Evolutionary conservation across 2,329 filamentous ascomycete genomes (phyloP).

Genomic region (Aspergillus udagawae): DNA sequence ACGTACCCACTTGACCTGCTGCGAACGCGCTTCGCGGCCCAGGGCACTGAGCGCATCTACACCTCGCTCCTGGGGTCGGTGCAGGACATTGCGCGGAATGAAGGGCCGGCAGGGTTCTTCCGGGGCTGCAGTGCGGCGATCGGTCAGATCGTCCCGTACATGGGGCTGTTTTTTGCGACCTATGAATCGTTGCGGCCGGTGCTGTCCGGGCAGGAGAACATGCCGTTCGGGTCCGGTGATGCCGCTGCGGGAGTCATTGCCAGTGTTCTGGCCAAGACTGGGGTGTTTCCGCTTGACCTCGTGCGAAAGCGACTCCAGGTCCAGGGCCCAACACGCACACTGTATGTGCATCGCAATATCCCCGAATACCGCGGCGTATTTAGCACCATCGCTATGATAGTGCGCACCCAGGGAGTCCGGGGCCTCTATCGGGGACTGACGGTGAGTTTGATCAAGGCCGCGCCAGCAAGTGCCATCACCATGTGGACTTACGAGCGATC

Average conservation of each 20-base stretch:
- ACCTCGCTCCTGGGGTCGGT: conserved; percentile 65
- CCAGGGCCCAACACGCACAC: conserved; percentile 76
- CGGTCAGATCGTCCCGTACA: conserved; percentile 87
- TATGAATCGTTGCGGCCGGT: conserved; percentile 73
- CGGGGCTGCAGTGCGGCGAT: conserved; percentile 78
- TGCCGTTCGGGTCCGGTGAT: conserved; percentile 74
- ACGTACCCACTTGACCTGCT: conserved; percentile 94
- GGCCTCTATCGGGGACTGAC: conserved; percentile 85
- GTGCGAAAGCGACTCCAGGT: conserved; percentile 92
- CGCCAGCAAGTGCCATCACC: conserved; percentile 85
- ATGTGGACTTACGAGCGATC: conserved; percentile 91
- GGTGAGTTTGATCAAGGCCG: conserved; percentile 87
- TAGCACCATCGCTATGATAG: conserved; percentile 63
- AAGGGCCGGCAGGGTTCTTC: conserved; percentile 80
- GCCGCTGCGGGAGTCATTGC: conserved; percentile 77
- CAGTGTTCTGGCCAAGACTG: conserved; percentile 78
- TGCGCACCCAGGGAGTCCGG: conserved; percentile 67
- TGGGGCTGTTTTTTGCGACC: conserved; percentile 90
- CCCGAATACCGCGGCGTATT: conserved; percentile 72
- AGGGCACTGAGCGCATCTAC: conserved; percentile 80
- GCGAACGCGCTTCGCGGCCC: conserved; percentile 92
- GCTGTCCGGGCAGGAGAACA: conserved; percentile 40
- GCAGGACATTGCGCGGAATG: conserved; percentile 66
- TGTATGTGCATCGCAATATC: conserved; percentile 83
- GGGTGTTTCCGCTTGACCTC: conserved; percentile 87